Evolutionary conservation across 257 asterid genomes (phyloP), one percentile per base, ranked within the genome.

Genomic region (Solanum virginianum): DNA sequence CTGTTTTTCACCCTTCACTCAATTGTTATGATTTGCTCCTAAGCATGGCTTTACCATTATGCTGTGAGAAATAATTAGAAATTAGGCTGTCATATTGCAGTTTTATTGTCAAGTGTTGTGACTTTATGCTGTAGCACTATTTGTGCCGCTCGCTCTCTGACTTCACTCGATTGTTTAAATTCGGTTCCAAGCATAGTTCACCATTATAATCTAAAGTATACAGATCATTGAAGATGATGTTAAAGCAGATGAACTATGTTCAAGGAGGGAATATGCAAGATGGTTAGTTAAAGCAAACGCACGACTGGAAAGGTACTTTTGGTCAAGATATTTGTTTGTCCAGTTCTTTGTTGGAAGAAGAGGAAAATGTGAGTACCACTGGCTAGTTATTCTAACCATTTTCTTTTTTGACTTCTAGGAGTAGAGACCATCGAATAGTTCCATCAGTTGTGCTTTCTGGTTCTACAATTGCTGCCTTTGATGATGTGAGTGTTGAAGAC

Each of bases 231-330:
- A 93, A 88, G 97, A 92, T 82, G 93, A 89, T 88, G 92, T 89
- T 36, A 91, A 88, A 88, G 95, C 94, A 84, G 95, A 92, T 80
- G 95, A 94, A 87, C 88, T 96, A 39, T 96, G 98, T 87, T 94
- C 97, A 32, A 92, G 98, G 87, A 92, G 99, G 89, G 98, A 95
- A 88, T 94, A 92, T 80, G 97, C 99, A 71, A 91, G 97, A 72
- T 96, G 98, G 99, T 87, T 96, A 86, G 90, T 95, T 72, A 89
- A 83, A 47, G 87, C 89, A 85, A 95, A 92, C 88, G 89, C 93
- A 56, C 94, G 59, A 80, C 91, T 96, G 49, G 99, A 95, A 88
- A 94, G 99, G 99, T 95, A 89, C 22, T 57, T 32, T 13, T 74
- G 41, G 24, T 86, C 74, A 84, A 56, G 6, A 7, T 82, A 80